phyloP scores from a whole-genome alignment of 306 rosid genomes.

The Pachyrhizus erosus region DNA sequence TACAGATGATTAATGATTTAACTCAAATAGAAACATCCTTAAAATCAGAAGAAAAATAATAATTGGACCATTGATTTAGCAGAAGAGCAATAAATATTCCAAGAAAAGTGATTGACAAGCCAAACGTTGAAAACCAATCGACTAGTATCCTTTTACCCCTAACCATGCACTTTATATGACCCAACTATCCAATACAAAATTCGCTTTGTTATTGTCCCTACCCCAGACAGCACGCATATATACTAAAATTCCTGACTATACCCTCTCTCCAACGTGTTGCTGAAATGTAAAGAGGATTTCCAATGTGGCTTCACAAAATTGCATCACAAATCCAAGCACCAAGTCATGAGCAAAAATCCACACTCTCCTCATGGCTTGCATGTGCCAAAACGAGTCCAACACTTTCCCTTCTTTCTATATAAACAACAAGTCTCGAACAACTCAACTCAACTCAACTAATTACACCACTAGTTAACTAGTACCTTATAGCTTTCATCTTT shows the following conservation, averaged over 20 bases:
- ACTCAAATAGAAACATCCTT: too few species aligned
- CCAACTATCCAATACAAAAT: neutral
- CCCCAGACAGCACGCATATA: neutral
- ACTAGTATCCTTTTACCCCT: too few species aligned
- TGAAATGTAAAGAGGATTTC: neutral
- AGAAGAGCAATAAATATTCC: neutral
- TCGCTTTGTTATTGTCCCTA: neutral
- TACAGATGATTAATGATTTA: too few species aligned
- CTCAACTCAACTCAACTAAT: neutral
- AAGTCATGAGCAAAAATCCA: neutral
- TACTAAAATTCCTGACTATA: neutral
- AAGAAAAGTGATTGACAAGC: neutral
- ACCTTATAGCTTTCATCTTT: neutral
- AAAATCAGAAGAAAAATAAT: too few species aligned
- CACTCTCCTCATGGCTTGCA: neutral
- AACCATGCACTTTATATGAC: too few species aligned
- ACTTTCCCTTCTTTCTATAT: neutral
- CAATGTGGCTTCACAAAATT: neutral
- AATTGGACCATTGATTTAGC: too few species aligned
- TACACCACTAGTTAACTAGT: neutral
- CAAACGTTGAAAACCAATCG: neutral
- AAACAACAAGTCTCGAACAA: neutral
- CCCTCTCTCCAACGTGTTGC: neutral
- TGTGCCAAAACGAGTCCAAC: constrained; percentile 7
- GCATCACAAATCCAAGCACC: neutral